A percentile compares a stretch with the other conserved stretches of the same genome.
Conservation (phyloP, 176 grass and related monocot genomes). For the Carex cristatella region DNA sequence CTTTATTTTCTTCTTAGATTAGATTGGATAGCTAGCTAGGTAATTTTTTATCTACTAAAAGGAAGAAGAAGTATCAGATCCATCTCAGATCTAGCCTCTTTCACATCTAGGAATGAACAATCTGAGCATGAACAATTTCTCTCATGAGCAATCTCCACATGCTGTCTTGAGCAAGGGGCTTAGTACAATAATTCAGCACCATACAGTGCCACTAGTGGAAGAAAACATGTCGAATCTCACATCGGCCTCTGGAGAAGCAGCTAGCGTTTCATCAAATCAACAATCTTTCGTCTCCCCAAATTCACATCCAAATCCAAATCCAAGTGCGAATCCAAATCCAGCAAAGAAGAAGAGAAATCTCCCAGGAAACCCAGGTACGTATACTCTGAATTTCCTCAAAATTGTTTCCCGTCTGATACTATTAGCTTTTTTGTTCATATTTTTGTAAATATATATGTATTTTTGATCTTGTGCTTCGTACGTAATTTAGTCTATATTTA, state of each 20-base stretch:
- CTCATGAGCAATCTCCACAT: neutral
- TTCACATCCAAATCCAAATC: slow-evolving; percentile 17
- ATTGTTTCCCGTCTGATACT: neutral
- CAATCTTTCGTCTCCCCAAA: slow-evolving; percentile 39
- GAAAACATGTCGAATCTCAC: slow-evolving; percentile 99
- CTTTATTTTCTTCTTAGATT: slow-evolving; percentile 17
- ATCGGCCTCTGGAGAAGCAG: slow-evolving; percentile 77
- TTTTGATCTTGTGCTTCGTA: neutral
- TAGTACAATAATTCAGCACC: slow-evolving; percentile 50
- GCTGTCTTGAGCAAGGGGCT: slow-evolving; percentile 54
- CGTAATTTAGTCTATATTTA: neutral
- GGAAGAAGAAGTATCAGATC: slow-evolving; percentile 11
- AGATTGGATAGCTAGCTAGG: slow-evolving; percentile 4
- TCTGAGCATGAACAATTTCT: slow-evolving; percentile 13
- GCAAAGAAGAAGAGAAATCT: slow-evolving; percentile 94
- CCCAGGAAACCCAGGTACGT: slow-evolving; percentile 89
- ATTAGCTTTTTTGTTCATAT: neutral
- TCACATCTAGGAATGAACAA: slow-evolving; percentile 20
- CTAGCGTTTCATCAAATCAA: slow-evolving; percentile 63
- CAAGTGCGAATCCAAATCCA: slow-evolving; percentile 27
- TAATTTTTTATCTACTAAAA: neutral
- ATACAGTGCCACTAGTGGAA: slow-evolving; percentile 39
- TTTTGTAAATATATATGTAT: neutral
- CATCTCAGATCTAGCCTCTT: slow-evolving; percentile 9
- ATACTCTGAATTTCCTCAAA: slow-evolving; percentile 6